These are phyloP conservation scores for Scheffersomyces illinoinensis DNA, from an alignment of 1,139 yeast species.

Conservation along the genomic window DNA sequence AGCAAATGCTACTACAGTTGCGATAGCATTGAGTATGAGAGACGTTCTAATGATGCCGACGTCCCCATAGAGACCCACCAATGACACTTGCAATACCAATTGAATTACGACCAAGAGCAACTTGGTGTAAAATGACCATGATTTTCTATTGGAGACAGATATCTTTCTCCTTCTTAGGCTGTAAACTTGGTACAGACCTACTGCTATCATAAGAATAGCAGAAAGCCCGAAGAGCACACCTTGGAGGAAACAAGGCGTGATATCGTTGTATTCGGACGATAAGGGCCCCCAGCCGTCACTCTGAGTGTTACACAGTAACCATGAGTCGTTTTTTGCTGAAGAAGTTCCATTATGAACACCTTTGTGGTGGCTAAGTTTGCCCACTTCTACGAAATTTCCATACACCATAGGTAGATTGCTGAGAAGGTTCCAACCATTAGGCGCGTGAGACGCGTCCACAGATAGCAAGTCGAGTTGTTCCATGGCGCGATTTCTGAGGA, in stretches of 20 bases:
- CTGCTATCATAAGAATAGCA: slow-evolving; percentile 52
- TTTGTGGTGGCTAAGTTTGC: background rate
- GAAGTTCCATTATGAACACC: background rate
- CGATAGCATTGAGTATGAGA: slow-evolving; percentile 36
- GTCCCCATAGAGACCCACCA: slow-evolving; percentile 17
- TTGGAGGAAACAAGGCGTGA: slow-evolving; percentile 81
- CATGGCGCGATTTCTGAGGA: background rate
- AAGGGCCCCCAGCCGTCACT: slow-evolving; percentile 78
- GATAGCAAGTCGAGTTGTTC: background rate
- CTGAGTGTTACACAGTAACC: slow-evolving; percentile 9
- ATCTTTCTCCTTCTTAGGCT: slow-evolving; percentile 32
- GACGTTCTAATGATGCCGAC: slow-evolving; percentile 47
- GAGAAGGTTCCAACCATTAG: background rate
- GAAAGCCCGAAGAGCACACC: slow-evolving; percentile 60
- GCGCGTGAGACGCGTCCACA: background rate
- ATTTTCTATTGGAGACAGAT: slow-evolving; percentile 33
- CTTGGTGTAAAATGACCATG: slow-evolving; percentile 47
- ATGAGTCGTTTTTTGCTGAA: background rate
- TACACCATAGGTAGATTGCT: background rate
- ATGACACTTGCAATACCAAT: slow-evolving; percentile 30
- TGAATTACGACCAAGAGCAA: slow-evolving; percentile 44
- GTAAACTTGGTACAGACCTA: slow-evolving; percentile 52
- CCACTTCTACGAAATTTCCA: background rate
- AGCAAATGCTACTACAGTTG: slow-evolving; percentile 51
- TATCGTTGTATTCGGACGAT: slow-evolving; percentile 57